Evolutionary conservation across 305 asterid genomes (phyloP).

Genomic region (Withania somnifera): DNA sequence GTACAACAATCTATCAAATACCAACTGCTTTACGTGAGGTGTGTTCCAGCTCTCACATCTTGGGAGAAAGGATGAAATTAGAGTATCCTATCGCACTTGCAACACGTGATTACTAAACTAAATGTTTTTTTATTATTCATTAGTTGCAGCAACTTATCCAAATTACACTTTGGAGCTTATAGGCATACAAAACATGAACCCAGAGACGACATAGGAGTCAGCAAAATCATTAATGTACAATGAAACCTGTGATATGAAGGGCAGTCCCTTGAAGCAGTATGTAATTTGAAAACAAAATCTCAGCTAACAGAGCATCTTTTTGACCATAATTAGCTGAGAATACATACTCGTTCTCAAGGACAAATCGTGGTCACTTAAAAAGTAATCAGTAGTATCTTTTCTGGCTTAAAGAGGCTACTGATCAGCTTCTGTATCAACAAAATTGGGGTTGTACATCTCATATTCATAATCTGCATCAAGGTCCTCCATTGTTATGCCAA

Average conservation of each 20-base stretch:
- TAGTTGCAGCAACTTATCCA: neutral
- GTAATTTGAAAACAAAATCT: constrained; percentile 1
- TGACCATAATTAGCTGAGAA: neutral
- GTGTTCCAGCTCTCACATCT: neutral
- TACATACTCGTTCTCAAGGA: neutral
- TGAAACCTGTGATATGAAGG: neutral
- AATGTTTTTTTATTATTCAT: neutral
- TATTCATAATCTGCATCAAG: constrained; percentile 28
- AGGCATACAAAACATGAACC: neutral
- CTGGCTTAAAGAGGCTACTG: constrained; percentile 12
- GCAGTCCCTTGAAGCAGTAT: neutral
- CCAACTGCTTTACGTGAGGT: neutral
- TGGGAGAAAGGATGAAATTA: neutral
- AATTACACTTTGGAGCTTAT: neutral
- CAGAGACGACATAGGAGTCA: neutral
- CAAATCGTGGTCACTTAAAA: neutral
- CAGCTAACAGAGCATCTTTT: neutral
- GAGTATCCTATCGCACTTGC: neutral
- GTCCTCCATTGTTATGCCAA: constrained; percentile 54
- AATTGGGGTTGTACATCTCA: constrained; percentile 21
- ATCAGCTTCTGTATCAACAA: constrained; percentile 22
- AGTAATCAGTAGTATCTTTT: neutral
- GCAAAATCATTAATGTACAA: neutral
- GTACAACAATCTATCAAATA: neutral
- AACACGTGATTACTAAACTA: neutral